A percentile compares a stretch with the other conserved stretches of the same genome.
Evolutionary conservation across 148 eudicot genomes (phyloP).

Genomic region (Rhododendron simsii): DNA sequence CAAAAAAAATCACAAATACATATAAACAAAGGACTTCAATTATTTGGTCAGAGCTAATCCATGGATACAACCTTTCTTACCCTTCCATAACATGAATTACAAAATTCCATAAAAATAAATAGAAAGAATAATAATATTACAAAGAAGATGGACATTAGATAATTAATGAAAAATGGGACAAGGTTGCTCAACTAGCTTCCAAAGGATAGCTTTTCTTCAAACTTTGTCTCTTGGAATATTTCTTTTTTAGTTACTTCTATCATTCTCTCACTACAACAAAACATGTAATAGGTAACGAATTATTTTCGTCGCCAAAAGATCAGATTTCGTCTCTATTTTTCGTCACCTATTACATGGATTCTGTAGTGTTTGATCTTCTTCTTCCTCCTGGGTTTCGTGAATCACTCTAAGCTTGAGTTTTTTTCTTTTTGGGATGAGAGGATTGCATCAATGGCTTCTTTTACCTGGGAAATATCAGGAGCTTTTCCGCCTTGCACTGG

Average conservation of each 20-base stretch:
- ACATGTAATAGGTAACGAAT: no score
- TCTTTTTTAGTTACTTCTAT: not conserved
- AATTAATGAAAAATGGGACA: not conserved
- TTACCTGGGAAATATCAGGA: slow-evolving; percentile 81
- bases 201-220: slow-evolving; percentile 1
- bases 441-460: slow-evolving; percentile 89
- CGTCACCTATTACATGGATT: no score
- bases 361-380: not conserved
- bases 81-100: not conserved
- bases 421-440: slow-evolving; percentile 63
- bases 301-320: no score
- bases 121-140: not conserved
- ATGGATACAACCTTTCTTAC: not conserved
- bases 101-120: not conserved
- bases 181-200: slow-evolving; percentile 4
- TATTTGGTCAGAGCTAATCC: not conserved
- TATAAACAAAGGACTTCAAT: not conserved
- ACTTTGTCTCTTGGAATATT: not conserved
- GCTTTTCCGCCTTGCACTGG: slow-evolving; percentile 82
- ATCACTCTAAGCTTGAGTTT: slow-evolving; percentile 41
- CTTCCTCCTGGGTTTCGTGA: not conserved
- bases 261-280: not conserved
- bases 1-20: not conserved
- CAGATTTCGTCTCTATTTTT: no score
- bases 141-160: not conserved